A percentile compares a stretch with the other conserved stretches of the same genome.
phyloP scores from a whole-genome alignment of 2,329 filamentous ascomycete species.

The Elsinoe arachidis region DNA sequence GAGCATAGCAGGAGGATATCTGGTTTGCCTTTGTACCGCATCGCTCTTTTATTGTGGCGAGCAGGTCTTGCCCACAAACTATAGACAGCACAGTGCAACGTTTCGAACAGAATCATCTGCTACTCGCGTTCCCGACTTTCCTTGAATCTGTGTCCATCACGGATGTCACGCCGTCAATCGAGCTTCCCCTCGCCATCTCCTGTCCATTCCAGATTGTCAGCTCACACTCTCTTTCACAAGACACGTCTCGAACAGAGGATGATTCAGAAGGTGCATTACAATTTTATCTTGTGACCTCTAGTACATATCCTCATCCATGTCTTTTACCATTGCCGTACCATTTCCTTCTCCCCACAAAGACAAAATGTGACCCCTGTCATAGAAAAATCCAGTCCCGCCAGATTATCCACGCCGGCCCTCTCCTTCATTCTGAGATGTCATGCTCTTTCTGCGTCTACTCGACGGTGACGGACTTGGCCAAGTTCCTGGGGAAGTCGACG shows the following conservation, averaged over 20 bases:
- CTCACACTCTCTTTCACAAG: no score
- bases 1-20: slow-evolving; percentile 1
- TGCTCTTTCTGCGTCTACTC: slow-evolving; percentile 52
- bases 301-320: slow-evolving; percentile 2
- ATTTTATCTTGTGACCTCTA: slow-evolving; percentile 2
- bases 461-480: slow-evolving; percentile 98
- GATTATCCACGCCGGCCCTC: neutral
- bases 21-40: neutral
- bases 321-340: neutral
- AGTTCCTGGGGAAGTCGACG: slow-evolving; percentile 95
- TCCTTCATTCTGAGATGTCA: neutral
- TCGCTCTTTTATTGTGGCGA: neutral
- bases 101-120: neutral
- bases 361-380: neutral
- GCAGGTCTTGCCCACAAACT: neutral
- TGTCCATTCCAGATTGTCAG: no score
- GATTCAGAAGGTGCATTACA: neutral
- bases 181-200: no score
- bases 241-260: no score
- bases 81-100: neutral
- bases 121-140: no score
- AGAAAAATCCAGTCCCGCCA: slow-evolving; percentile 12
- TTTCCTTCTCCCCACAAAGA: no score
- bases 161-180: no score
- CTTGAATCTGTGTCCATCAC: no score